These are phyloP conservation scores for Alternaria sp. DNA, from an alignment of 2,329 filamentous ascomycete genomes.

Conservation along the genomic window DNA sequence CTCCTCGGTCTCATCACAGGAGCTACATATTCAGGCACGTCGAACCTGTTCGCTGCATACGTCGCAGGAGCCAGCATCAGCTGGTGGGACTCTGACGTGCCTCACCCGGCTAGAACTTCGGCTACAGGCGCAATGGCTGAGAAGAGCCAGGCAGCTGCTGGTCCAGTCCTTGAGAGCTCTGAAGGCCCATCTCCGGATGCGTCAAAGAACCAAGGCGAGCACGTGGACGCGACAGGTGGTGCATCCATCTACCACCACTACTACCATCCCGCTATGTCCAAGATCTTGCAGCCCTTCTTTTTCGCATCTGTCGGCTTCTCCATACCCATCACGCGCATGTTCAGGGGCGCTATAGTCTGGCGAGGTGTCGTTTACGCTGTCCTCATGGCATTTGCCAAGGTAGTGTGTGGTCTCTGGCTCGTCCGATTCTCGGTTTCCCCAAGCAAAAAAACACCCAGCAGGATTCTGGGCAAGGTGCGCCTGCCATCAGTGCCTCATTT, in stretches of 20 bases:
- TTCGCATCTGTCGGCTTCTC: constrained; percentile 81
- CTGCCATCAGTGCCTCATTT: constrained; percentile 34
- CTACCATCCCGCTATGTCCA: constrained; percentile 57
- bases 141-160: neutral
- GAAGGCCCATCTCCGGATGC: neutral
- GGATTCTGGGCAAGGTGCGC: constrained; percentile 25
- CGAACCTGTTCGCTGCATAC: constrained; percentile 69
- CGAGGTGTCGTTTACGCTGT: constrained; percentile 74
- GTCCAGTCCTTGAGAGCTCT: neutral
- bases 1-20: constrained; percentile 61
- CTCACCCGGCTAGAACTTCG: constrained; percentile 28
- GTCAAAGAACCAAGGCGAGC: neutral
- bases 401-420: constrained; percentile 54
- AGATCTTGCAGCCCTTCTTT: constrained; percentile 74
- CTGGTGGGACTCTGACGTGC: constrained; percentile 64
- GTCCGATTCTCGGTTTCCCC: constrained; percentile 46
- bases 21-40: constrained; percentile 68
- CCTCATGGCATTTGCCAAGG: constrained; percentile 69
- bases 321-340: constrained; percentile 77
- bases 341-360: constrained; percentile 71
- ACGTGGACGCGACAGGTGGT: constrained; percentile 26
- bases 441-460: constrained; percentile 12
- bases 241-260: constrained; percentile 57
- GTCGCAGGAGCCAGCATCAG: constrained; percentile 64
- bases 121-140: neutral